phyloP scores from a whole-genome alignment of 768 basidiomycete genomes.

The Baorangia bicolor region DNA sequence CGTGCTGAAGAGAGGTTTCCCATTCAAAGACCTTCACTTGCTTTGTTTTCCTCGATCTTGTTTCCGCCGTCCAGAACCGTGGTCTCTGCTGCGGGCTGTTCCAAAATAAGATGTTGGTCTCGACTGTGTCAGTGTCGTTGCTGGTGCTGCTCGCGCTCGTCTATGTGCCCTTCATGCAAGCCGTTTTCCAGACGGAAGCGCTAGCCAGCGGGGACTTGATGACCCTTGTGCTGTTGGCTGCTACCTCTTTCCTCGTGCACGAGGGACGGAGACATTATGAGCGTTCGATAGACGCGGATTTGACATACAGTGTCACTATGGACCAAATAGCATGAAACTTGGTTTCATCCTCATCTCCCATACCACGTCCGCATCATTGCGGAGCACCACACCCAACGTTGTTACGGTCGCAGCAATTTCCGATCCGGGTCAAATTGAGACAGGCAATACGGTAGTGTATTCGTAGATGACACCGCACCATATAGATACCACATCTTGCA shows the following conservation, averaged over 20 bases:
- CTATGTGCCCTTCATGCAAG: slow-evolving; percentile 89
- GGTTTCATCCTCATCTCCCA: background rate
- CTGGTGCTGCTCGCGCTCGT: slow-evolving; percentile 81
- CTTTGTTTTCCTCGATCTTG: slow-evolving; percentile 96
- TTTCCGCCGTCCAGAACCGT: slow-evolving; percentile 92
- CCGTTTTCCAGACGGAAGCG: slow-evolving; percentile 91
- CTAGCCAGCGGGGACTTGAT: slow-evolving; percentile 65
- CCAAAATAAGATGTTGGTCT: slow-evolving; percentile 86
- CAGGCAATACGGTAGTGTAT: background rate
- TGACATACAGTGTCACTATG: slow-evolving; percentile 48
- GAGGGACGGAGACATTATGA: slow-evolving; percentile 81
- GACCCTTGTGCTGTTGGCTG: slow-evolving; percentile 67
- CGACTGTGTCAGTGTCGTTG: slow-evolving; percentile 86
- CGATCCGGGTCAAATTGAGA: background rate
- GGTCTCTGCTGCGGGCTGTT: slow-evolving; percentile 81
- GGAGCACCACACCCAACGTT: background rate
- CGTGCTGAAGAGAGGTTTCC: background rate
- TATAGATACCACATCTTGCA: slow-evolving; percentile 9
- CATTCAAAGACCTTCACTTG: slow-evolving; percentile 85
- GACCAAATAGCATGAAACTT: slow-evolving; percentile 58
- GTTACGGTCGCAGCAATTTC: background rate
- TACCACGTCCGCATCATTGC: background rate
- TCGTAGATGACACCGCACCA: slow-evolving; percentile 4
- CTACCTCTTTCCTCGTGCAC: slow-evolving; percentile 64
- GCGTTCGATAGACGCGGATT: slow-evolving; percentile 54